Evolutionary conservation across 208 protist genomes (phyloP), one percentile per base, ranked within the genome.

Genomic region (Wallacemonas sp.): DNA sequence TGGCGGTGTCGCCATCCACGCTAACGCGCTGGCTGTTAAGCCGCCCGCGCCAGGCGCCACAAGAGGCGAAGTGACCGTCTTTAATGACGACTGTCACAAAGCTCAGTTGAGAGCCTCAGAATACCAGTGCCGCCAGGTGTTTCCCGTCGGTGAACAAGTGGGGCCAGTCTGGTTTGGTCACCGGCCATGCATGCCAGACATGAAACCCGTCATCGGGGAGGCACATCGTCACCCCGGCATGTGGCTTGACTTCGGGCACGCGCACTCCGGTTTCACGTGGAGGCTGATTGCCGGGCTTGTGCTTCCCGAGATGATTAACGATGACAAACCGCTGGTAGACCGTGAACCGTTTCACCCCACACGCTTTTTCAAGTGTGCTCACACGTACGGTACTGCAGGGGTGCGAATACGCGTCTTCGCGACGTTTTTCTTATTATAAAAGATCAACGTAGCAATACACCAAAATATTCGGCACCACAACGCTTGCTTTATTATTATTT

Each of bases 171-270:
- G 69, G 66, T 41, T 65, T 24, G 66, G 66, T 34, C 62, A 76
- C 19, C 57, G 53, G 24, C 65, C 66, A 0, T 71, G 65, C 41
- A 70, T 63, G 19, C 42, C 61, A 21, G 70, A 77, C 48, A 73
- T 73, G 65, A 73, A 71, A 58, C 70, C 67, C 1, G 46, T 76
- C 22, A 73, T 81, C 12, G 63, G 66, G 12, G 53, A 45, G 2
- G 33, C 66, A 26, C 69, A 60, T 1, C 48, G 29, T 3, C 66
- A 76, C 38, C 46, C 46, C 0, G 66, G 66, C 0, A 46, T 77
- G 9, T 76, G 65, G 62, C 57, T 73, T 21, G 61, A 58, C 34
- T 77, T 73, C 48, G 70, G 62, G 3, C 65, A 76, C 52, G 62
- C 62, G 8, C 60, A 48, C 15, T 69, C 68, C 6, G 68, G 50